Conservation (phyloP, 2,329 filamentous ascomycete genomes). For the Clonostachys solani region DNA sequence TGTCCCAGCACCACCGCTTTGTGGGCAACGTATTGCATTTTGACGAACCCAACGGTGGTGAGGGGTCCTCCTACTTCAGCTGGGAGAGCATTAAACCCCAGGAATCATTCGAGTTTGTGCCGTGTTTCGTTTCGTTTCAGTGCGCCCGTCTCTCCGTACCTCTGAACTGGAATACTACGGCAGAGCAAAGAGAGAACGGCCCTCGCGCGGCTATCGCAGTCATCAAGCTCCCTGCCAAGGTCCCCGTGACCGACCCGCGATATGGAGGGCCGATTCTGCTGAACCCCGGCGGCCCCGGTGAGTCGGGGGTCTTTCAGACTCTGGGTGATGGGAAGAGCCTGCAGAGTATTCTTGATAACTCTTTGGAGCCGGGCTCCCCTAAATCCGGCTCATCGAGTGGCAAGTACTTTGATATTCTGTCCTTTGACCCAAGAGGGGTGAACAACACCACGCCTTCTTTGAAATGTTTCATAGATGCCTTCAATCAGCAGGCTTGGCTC, state of each 20-base stretch:
- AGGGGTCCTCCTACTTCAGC: constrained; percentile 15
- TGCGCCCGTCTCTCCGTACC: constrained; percentile 38
- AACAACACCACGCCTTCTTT: neutral
- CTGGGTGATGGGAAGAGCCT: constrained; percentile 2
- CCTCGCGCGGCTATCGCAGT: constrained; percentile 32
- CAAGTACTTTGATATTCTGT: neutral
- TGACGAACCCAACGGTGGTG: no score
- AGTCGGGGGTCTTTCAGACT: constrained; percentile 26
- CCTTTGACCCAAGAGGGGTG: neutral
- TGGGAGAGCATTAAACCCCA: constrained; percentile 28
- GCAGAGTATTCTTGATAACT: no score
- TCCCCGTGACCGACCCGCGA: constrained; percentile 25
- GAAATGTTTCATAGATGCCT: neutral
- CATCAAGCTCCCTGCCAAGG: constrained; percentile 30
- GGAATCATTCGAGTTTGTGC: constrained; percentile 26
- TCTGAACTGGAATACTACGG: constrained; percentile 28
- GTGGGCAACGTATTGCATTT: no score
- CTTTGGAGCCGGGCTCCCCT: no score
- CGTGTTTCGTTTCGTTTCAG: constrained; percentile 29
- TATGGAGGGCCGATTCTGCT: constrained; percentile 36
- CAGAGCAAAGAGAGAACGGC: constrained; percentile 13
- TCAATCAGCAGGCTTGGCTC: neutral
- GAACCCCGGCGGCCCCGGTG: constrained; percentile 41
- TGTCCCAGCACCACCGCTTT: no score
- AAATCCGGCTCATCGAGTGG: no score